phyloP scores from a whole-genome alignment of 176 grass and related monocot genomes.

The Aegilops umbellulata region DNA sequence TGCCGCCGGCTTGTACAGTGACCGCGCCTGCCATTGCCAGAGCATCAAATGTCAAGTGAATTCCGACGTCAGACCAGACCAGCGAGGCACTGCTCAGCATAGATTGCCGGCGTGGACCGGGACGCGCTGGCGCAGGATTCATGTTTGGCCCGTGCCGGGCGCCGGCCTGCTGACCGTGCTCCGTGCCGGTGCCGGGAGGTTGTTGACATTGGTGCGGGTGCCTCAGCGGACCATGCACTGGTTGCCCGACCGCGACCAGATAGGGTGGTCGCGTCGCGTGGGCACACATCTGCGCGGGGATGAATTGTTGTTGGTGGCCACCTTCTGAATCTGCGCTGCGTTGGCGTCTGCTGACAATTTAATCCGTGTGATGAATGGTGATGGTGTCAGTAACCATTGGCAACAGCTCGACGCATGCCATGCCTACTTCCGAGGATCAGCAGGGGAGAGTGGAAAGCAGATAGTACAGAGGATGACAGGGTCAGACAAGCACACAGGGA shows the following conservation, averaged over 20 bases:
- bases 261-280: not conserved
- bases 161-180: not conserved
- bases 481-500: not conserved
- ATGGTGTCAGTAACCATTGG: too few relatives aligned
- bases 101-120: not conserved
- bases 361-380: too few relatives aligned
- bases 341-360: too few relatives aligned
- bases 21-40: not conserved
- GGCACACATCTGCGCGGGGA: not conserved
- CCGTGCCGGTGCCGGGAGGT: not conserved
- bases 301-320: too few relatives aligned
- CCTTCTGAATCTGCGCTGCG: too few relatives aligned
- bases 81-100: not conserved
- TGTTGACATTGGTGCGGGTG: too few relatives aligned
- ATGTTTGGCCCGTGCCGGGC: not conserved
- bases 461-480: not conserved
- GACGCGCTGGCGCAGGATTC: not conserved
- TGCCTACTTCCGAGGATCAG: too few relatives aligned
- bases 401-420: too few relatives aligned
- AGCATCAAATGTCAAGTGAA: not conserved
- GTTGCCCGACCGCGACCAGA: not conserved
- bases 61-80: not conserved
- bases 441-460: too few relatives aligned
- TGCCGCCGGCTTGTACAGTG: not conserved
- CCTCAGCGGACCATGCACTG: not conserved